Percentiles rank a stretch among this genome's conserved stretches.
Evolutionary conservation across 805 yeast species (phyloP).

Genomic region (Schwanniomyces vanrijiae): DNA sequence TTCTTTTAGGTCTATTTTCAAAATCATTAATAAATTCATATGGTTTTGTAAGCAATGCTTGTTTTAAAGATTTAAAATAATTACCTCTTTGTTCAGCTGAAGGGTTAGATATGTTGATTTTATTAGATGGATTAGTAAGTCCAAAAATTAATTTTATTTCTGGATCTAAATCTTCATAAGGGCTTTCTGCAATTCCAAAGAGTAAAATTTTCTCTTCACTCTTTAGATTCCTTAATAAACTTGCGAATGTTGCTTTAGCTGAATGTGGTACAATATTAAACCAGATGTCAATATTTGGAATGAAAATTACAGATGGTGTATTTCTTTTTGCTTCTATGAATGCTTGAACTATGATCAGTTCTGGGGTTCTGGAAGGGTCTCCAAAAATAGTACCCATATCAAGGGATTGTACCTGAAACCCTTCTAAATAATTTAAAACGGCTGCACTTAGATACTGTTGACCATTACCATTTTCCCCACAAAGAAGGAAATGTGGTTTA

Average conservation of each 20-base stretch:
- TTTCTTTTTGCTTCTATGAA: constrained; percentile 87
- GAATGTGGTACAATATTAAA: constrained; percentile 62
- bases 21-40: constrained; percentile 64
- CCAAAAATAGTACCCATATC: constrained; percentile 77
- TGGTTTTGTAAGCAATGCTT: constrained; percentile 67
- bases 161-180: constrained; percentile 37
- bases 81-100: constrained; percentile 43
- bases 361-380: constrained; percentile 80
- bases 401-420: constrained; percentile 82
- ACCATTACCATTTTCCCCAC: constrained; percentile 80
- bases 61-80: constrained; percentile 57
- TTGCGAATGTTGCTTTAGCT: constrained; percentile 69
- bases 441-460: constrained; percentile 86
- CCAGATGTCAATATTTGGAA: constrained; percentile 85
- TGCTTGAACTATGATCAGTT: constrained; percentile 77
- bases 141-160: constrained; percentile 62
- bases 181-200: constrained; percentile 67
- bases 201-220: constrained; percentile 74
- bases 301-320: constrained; percentile 79
- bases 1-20: constrained; percentile 53
- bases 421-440: constrained; percentile 77
- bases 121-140: constrained; percentile 41
- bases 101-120: constrained; percentile 47
- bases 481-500: constrained; percentile 75
- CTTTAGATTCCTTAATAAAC: constrained; percentile 64